Conservation (phyloP, 768 basidiomycete species). For the Lactarius hatsudake region DNA sequence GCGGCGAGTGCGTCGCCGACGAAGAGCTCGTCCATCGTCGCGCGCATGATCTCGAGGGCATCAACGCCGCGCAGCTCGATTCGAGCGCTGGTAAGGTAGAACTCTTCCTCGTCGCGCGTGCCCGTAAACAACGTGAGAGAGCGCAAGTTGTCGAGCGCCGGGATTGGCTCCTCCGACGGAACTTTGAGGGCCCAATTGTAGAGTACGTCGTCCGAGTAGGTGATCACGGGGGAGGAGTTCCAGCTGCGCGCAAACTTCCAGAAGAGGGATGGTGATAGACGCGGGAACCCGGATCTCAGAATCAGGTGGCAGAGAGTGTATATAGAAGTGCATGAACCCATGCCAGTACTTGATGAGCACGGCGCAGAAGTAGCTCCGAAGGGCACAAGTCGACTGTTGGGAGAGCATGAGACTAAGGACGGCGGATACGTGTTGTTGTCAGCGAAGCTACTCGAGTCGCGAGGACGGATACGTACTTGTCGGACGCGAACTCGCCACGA, state of each 20-base stretch:
- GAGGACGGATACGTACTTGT: slow-evolving; percentile 34
- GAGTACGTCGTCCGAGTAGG: slow-evolving; percentile 88
- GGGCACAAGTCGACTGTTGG: slow-evolving; percentile 36
- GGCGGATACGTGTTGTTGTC: slow-evolving; percentile 11
- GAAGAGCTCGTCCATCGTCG: slow-evolving; percentile 86
- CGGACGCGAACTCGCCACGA: slow-evolving; percentile 44
- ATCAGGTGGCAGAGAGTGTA: slow-evolving; percentile 40
- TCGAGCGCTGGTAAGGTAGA: slow-evolving; percentile 81
- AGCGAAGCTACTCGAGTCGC: neutral
- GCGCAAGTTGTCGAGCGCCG: slow-evolving; percentile 56
- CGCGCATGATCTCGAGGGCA: slow-evolving; percentile 79
- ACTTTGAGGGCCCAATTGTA: slow-evolving; percentile 67
- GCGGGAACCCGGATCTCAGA: slow-evolving; percentile 59
- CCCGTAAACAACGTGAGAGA: slow-evolving; percentile 72
- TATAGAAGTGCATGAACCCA: slow-evolving; percentile 58
- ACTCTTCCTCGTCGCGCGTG: slow-evolving; percentile 77
- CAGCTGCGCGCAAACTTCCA: slow-evolving; percentile 65
- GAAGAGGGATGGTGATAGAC: slow-evolving; percentile 68
- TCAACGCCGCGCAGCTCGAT: slow-evolving; percentile 88
- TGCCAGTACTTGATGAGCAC: slow-evolving; percentile 54
- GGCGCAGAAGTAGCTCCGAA: slow-evolving; percentile 48
- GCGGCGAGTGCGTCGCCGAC: slow-evolving; percentile 54
- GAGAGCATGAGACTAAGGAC: slow-evolving; percentile 41
- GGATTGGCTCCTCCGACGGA: slow-evolving; percentile 33
- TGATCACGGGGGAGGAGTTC: slow-evolving; percentile 84